Evolutionary conservation across 2,329 filamentous ascomycete genomes (phyloP), one percentile per base, ranked within the genome.

Genomic region (Fusarium drepaniforme): DNA sequence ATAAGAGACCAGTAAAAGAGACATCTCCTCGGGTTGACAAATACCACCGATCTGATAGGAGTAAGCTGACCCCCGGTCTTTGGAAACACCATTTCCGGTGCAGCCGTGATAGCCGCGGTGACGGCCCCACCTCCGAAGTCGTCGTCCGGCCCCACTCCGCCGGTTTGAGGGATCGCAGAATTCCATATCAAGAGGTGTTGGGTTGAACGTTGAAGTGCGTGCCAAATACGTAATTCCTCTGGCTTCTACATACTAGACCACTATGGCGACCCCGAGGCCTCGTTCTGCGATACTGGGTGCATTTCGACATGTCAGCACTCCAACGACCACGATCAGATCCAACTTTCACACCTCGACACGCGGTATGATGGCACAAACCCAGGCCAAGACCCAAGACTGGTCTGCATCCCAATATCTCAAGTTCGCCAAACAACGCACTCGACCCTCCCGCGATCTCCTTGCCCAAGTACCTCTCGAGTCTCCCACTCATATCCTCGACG

Each of bases 221-320:
- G 16, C 8, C 4, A 40, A n/a, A n/a, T n/a, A 40, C 18, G 16
- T n/a, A n/a, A 40, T 3, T 8, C 18, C 3, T 40, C 8, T 0
- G 18, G 3, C 9, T 18, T n/a, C 1, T 1, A n/a, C 8, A 2
- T 11, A 5, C 18, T 0, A 2, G 18, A 11, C 3, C 13, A 21
- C 11, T 13, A 46, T 46, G n/a, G 21, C 42, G 21, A 8, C 12
- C 5, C n/a, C 15, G 12, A 3, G 42, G n/a, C 42, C 15, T 44
- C 21, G 21, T 23, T 15, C 42, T 46, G 21, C 12, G 21, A 46
- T 46, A 12, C 11, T 21, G 5, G 11, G n/a, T n/a, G 12, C 42
- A 15, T 44, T 12, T 23, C 42, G n/a, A 44, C 7, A 13, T 44
- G 42, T n/a, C 42, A 1, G n/a, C 21, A 21, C 42, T 44, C n/a